Percentiles rank a stretch among this genome's conserved stretches.
Conservation (phyloP, 1,139 yeast species). For the Pichia sp. region DNA sequence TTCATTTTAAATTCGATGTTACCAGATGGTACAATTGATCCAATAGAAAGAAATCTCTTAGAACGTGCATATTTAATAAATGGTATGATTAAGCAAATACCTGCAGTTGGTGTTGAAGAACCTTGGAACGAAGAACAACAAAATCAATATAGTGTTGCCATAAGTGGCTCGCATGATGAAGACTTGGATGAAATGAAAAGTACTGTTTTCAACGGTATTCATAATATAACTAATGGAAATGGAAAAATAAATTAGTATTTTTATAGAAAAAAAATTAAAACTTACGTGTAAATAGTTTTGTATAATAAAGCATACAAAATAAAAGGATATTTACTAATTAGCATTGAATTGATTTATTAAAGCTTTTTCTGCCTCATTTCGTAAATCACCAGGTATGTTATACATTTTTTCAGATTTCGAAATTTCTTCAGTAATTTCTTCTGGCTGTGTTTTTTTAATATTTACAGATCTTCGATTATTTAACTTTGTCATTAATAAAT, state of each 20-base stretch:
- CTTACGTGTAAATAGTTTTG: background rate
- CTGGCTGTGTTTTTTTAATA: background rate
- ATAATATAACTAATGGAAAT: background rate
- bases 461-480: conserved; percentile 3
- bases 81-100: conserved; percentile 23
- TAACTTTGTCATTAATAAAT: conserved; percentile 25
- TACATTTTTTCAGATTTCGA: background rate
- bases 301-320: background rate
- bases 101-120: conserved; percentile 19
- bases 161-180: background rate
- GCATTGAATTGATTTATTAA: background rate
- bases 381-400: background rate
- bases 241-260: background rate
- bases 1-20: conserved; percentile 22
- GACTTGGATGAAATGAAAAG: background rate
- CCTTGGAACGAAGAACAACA: conserved; percentile 15
- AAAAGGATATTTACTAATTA: background rate
- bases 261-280: background rate
- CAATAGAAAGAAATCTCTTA: conserved; percentile 26
- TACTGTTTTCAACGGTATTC: conserved; percentile 8
- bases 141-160: conserved; percentile 7
- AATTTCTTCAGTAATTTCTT: background rate
- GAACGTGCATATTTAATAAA: conserved; percentile 25
- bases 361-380: conserved; percentile 3
- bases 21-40: conserved; percentile 14